phyloP scores from a whole-genome alignment of 345 rosid genomes.

The Reutealis trisperma region DNA sequence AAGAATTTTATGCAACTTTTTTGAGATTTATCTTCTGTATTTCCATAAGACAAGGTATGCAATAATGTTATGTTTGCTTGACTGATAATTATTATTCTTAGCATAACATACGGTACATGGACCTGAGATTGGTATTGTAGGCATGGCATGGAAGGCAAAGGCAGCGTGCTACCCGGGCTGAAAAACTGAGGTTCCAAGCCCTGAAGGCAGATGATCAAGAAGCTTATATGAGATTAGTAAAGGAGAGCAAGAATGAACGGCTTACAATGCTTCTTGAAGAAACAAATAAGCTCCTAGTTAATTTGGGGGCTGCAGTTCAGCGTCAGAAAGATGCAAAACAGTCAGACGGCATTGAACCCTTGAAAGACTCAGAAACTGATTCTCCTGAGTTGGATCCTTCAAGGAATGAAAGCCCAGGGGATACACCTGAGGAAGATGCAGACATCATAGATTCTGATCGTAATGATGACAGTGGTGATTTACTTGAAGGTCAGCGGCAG shows the following conservation, averaged over 20 bases:
- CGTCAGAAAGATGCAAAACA: constrained; percentile 87
- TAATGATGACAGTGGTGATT: constrained; percentile 75
- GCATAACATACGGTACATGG: neutral
- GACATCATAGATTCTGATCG: constrained; percentile 71
- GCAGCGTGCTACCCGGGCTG: constrained; percentile 97
- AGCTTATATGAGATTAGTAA: constrained; percentile 93
- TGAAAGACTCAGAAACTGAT: constrained; percentile 69
- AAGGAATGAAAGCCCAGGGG: constrained; percentile 64
- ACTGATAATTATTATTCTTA: constrained; percentile 4
- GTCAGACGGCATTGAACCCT: constrained; percentile 65
- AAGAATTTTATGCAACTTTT: constrained; percentile 6
- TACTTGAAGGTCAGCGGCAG: constrained; percentile 97
- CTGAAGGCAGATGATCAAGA: constrained; percentile 98
- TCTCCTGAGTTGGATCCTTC: constrained; percentile 69
- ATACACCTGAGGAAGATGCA: constrained; percentile 65
- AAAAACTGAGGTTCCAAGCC: constrained; percentile 94
- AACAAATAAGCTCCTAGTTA: constrained; percentile 92
- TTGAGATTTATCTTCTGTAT: constrained; percentile 5
- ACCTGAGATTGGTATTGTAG: constrained; percentile 33
- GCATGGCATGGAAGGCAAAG: constrained; percentile 99
- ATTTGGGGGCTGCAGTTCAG: constrained; percentile 98
- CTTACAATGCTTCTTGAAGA: constrained; percentile 88
- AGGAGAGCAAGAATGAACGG: constrained; percentile 97
- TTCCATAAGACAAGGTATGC: constrained; percentile 14
- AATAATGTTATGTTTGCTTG: neutral